phyloP scores from a whole-genome alignment of 345 rosid species.

The Eucalyptus leucophloia region DNA sequence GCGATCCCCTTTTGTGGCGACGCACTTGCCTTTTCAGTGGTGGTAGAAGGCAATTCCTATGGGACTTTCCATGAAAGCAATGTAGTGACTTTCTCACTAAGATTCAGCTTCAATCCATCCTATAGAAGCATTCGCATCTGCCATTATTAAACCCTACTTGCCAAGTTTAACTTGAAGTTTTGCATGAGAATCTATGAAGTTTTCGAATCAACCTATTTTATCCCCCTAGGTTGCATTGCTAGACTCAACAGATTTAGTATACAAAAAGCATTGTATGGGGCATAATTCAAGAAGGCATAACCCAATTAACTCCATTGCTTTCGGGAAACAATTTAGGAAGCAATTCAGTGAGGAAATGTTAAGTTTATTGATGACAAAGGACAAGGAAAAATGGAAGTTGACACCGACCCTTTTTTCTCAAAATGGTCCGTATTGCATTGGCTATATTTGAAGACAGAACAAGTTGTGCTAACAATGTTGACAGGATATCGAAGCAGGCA shows the following conservation, averaged over 20 bases:
- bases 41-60: too few relatives aligned
- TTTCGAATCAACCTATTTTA: background rate
- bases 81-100: background rate
- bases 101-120: background rate
- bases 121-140: background rate
- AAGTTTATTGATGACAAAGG: background rate
- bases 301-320: background rate
- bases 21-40: background rate
- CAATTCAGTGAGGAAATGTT: background rate
- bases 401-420: background rate
- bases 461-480: background rate
- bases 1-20: too few relatives aligned
- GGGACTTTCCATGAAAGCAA: background rate
- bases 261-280: background rate
- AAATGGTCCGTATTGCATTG: background rate
- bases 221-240: background rate
- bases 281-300: background rate
- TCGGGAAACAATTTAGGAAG: background rate
- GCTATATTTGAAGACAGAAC: background rate
- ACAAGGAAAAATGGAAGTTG: background rate
- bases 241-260: background rate
- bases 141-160: background rate
- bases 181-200: background rate
- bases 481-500: background rate
- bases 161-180: background rate